phyloP scores from a whole-genome alignment of 805 yeast species.

The Vanderwaltozyma polyspora region DNA sequence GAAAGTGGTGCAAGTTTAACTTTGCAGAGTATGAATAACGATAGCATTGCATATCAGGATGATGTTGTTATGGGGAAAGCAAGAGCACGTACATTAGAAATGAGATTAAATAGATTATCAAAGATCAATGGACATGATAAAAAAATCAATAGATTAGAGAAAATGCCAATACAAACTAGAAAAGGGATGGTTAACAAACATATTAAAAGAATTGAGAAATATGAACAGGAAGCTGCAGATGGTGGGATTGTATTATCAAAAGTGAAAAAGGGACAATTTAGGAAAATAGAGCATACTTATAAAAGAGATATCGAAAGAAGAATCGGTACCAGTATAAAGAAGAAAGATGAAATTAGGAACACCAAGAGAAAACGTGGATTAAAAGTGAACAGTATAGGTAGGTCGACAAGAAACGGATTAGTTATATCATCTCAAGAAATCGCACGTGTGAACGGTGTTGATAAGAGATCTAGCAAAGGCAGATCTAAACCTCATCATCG shows the following conservation, averaged over 20 bases:
- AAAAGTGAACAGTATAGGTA: conserved; percentile 65
- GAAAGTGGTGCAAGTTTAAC: conserved; percentile 62
- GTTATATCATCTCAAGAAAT: conserved; percentile 59
- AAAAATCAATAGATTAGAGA: conserved; percentile 38
- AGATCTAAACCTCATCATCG: conserved; percentile 3
- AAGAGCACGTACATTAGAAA: conserved; percentile 50
- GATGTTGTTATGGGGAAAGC: conserved; percentile 61
- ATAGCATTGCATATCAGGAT: conserved; percentile 16
- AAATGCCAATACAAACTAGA: conserved; percentile 81
- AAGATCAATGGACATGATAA: conserved; percentile 33
- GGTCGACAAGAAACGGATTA: conserved; percentile 68
- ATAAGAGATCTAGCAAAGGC: not conserved
- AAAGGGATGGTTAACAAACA: conserved; percentile 68
- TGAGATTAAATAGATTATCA: conserved; percentile 42
- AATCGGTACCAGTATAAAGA: conserved; percentile 41
- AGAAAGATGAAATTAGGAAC: conserved; percentile 31
- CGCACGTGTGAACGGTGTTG: conserved; percentile 18
- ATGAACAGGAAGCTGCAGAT: conserved; percentile 70
- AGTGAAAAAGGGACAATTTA: conserved; percentile 53
- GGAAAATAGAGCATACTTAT: conserved; percentile 43
- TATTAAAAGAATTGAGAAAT: conserved; percentile 38
- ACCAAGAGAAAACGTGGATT: conserved; percentile 64
- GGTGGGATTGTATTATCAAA: conserved; percentile 83
- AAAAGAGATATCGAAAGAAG: conserved; percentile 29
- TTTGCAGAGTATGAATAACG: conserved; percentile 35